Conservation (phyloP, 106 monocot genomes). For the Platanthera zijinensis region DNA sequence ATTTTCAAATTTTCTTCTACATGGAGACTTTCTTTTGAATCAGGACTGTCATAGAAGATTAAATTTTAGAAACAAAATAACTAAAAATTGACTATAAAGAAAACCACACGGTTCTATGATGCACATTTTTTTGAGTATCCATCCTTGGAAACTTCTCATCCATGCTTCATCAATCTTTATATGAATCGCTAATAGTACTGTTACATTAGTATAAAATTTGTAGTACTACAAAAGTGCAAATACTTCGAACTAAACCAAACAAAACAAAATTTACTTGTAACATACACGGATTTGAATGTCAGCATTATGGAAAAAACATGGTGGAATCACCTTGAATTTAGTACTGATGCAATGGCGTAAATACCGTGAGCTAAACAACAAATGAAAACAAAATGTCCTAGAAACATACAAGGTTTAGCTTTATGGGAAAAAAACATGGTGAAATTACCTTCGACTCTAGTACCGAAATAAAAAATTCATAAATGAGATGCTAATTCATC, state of each 20-base stretch:
- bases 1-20: conserved; percentile 46
- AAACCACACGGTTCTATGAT: background rate
- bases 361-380: no score
- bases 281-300: no score
- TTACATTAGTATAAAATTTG: background rate
- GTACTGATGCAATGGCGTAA: background rate
- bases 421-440: no score
- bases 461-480: background rate
- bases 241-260: background rate
- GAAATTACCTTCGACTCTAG: no score
- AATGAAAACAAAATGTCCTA: no score
- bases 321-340: background rate
- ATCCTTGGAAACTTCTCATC: background rate
- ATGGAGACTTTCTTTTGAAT: background rate
- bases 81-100: background rate
- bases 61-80: background rate
- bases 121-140: background rate
- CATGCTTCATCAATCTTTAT: background rate
- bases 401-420: no score
- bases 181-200: background rate
- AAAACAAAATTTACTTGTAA: no score
- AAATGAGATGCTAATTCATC: background rate
- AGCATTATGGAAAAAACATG: no score
- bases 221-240: no score
- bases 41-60: conserved; percentile 26